These are phyloP conservation scores for Trypethelium eluteriae DNA, from an alignment of 495 filamentous ascomycete genomes.

Conservation along the genomic window DNA sequence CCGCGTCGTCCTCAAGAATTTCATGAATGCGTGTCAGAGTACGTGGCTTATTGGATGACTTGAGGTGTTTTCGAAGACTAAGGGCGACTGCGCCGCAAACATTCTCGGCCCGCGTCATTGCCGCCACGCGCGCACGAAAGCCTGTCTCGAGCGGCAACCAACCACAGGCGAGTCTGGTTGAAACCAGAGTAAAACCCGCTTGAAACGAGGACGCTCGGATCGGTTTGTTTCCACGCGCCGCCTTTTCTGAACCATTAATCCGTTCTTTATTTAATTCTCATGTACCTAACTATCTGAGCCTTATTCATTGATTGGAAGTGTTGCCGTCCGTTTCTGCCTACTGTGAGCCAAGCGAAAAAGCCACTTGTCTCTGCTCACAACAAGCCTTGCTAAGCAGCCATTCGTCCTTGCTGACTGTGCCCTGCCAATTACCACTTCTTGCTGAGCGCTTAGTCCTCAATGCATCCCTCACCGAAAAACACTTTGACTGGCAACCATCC, in stretches of 20 bases:
- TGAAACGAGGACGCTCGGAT: background rate
- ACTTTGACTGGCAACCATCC: slow-evolving; percentile 53
- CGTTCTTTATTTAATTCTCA: background rate
- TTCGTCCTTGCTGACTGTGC: background rate
- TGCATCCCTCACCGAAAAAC: slow-evolving; percentile 66
- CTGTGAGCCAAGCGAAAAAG: background rate
- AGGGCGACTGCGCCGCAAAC: background rate
- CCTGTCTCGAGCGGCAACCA: background rate
- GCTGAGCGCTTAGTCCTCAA: background rate
- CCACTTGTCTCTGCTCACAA: background rate
- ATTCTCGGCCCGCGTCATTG: background rate
- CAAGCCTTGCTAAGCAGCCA: background rate
- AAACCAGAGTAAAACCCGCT: background rate
- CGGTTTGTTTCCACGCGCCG: background rate
- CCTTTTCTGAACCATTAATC: background rate
- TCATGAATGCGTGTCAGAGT: no score
- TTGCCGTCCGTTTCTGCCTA: background rate
- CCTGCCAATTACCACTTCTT: background rate
- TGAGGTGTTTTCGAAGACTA: background rate
- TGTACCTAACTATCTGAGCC: background rate
- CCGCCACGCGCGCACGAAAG: background rate
- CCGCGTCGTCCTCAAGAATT: no score
- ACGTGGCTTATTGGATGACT: background rate
- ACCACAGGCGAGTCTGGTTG: background rate
- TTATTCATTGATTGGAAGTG: background rate